Evolutionary conservation across 495 filamentous ascomycete species (phyloP).

Genomic region (Podospora didyma): DNA sequence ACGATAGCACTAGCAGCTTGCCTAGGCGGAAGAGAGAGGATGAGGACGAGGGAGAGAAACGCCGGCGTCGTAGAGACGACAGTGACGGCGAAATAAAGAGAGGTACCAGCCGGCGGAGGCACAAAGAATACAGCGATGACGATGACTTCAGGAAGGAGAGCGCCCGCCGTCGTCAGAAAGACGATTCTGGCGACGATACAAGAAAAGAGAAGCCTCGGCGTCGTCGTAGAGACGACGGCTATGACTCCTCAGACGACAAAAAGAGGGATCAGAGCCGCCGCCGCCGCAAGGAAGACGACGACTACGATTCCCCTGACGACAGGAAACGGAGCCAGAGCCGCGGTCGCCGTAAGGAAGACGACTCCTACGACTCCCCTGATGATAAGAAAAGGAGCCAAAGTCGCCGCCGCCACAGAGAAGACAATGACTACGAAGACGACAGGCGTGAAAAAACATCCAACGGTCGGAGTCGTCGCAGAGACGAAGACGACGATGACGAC

Average conservation of each 20-base stretch:
- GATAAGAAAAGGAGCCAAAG: neutral
- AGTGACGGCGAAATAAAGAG: neutral
- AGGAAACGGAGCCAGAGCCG: neutral
- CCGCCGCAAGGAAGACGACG: slow-evolving; percentile 1
- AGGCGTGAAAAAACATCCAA: neutral
- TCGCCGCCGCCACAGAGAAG: neutral
- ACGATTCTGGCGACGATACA: neutral
- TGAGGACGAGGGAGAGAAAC: neutral
- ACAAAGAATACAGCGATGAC: neutral
- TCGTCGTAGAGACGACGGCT: neutral
- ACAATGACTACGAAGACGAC: neutral
- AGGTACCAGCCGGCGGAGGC: neutral
- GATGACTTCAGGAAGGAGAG: neutral
- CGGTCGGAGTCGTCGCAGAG: neutral
- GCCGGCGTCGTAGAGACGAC: neutral
- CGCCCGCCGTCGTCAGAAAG: neutral
- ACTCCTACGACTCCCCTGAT: neutral
- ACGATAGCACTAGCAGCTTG: neutral
- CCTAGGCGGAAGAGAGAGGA: neutral
- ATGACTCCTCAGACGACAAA: neutral
- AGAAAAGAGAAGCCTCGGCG: neutral
- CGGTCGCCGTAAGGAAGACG: neutral
- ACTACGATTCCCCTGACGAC: neutral
- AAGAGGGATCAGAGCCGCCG: neutral
- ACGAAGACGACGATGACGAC: neutral